Conservation (phyloP, 108 stramenopile species). For the Cyclotella sp. region DNA sequence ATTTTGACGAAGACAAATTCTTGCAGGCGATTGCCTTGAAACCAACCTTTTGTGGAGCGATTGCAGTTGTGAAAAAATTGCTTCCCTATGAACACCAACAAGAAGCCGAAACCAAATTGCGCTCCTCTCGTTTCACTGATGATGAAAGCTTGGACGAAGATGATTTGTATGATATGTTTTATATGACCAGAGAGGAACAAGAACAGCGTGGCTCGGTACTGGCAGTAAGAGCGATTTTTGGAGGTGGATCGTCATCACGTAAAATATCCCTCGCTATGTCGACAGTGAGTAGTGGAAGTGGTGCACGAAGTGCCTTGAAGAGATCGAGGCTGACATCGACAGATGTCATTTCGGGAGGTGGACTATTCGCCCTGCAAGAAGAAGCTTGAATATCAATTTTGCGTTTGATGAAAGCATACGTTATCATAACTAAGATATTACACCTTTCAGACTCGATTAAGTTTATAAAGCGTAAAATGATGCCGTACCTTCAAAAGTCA, state of each 20-base stretch:
- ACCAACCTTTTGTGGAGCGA: slow-evolving; percentile 33
- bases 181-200: slow-evolving; percentile 33
- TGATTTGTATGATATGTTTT: slow-evolving; percentile 54
- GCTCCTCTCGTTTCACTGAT: slow-evolving; percentile 3
- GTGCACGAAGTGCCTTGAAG: background rate
- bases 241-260: slow-evolving; percentile 4
- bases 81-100: slow-evolving; percentile 30
- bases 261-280: background rate
- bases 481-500: slow-evolving; percentile 56
- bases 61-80: slow-evolving; percentile 30
- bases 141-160: slow-evolving; percentile 28
- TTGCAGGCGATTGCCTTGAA: slow-evolving; percentile 37
- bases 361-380: background rate
- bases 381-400: too few species aligned
- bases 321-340: background rate
- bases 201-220: slow-evolving; percentile 14
- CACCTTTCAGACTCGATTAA: background rate
- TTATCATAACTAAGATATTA: background rate
- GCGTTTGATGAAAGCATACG: background rate
- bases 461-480: background rate
- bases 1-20: slow-evolving; percentile 48
- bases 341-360: background rate
- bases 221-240: slow-evolving; percentile 7
- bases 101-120: background rate
- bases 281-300: background rate